Conservation (phyloP, 345 rosid species). For the Streptanthus diversifolius region DNA sequence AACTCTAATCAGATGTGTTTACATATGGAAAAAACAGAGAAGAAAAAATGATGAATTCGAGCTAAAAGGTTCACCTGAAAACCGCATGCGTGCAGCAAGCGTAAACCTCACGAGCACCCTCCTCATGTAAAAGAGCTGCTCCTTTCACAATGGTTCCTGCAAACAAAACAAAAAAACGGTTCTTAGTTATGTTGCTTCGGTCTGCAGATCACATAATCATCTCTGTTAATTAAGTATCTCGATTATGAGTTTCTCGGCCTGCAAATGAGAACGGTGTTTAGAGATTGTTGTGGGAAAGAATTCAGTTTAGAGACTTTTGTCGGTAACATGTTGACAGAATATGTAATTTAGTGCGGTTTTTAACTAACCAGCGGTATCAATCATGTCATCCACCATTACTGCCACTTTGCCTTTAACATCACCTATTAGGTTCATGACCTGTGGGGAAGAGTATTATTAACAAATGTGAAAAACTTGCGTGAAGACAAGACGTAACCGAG, state of each 20-base stretch:
- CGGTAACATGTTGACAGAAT: neutral
- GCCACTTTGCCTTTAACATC: slow-evolving; percentile 98
- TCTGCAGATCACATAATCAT: neutral
- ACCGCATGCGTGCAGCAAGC: slow-evolving; percentile 97
- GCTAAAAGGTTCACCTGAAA: slow-evolving; percentile 56
- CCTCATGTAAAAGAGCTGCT: slow-evolving; percentile 91
- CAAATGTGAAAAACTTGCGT: neutral
- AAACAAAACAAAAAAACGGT: neutral
- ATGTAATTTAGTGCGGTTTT: too few relatives aligned
- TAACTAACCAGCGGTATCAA: slow-evolving; percentile 93
- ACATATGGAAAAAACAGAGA: neutral
- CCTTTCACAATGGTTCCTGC: slow-evolving; percentile 92
- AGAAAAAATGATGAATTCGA: neutral
- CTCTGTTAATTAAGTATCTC: neutral
- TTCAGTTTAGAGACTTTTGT: neutral
- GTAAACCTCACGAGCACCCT: slow-evolving; percentile 96
- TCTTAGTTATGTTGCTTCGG: neutral
- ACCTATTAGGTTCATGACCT: slow-evolving; percentile 98
- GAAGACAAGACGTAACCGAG: neutral
- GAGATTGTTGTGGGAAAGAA: neutral
- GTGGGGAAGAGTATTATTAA: neutral
- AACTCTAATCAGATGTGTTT: neutral
- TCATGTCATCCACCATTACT: slow-evolving; percentile 99
- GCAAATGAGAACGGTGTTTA: neutral
- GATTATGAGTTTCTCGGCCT: neutral